Evolutionary conservation across 306 rosid genomes (phyloP), one percentile per base, ranked within the genome.

Genomic region (Trifolium fragiferum): DNA sequence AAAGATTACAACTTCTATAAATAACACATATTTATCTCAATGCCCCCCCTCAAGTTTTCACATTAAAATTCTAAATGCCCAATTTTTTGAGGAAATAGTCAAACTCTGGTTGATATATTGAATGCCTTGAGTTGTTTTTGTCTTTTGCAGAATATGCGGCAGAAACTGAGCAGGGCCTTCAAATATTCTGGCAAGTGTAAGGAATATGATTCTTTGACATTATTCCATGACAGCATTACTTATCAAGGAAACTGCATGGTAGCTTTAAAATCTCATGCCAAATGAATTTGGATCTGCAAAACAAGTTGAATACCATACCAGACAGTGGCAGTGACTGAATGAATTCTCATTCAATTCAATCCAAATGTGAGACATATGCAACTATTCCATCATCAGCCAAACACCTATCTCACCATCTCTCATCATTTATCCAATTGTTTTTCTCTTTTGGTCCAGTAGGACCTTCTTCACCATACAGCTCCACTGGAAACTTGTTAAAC

Each of bases 381-480:
- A 23, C 4, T 65, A 51, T 21, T 54, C 40, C 21, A 59, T 66
- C 15, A 16, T 43, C 65, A 64, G 35, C 74, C 61, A 74, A 68
- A 75, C 57, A 76, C 25, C 41, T 46, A 73, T 55, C 12, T 37
- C 74, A 83, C 87, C 87, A 79, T 51, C 87, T 83, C 81, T 83
- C 84, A 60, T 83, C 87, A 13, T 62, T 23, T 65, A 60, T 21
- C 87, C 87, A 83, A 30, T 79, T 83, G 44, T 83, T 72, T 79
- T 83, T 83, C 77, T 83, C 79, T 76, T 83, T 83, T 66, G 87
- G 87, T 21, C 87, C 87, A n/a, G 87, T 76, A 55, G 87, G 87
- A 72, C 87, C 87, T 66, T 79, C 82, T 81, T 83, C 87, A 9
- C 84, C 84, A 72, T 79, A 83, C 63, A 83, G 66, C 67, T 83